Evolutionary conservation across 2,329 filamentous ascomycete species (phyloP), one percentile per base, ranked within the genome.

Genomic region (Pestalotiopsis sp.): DNA sequence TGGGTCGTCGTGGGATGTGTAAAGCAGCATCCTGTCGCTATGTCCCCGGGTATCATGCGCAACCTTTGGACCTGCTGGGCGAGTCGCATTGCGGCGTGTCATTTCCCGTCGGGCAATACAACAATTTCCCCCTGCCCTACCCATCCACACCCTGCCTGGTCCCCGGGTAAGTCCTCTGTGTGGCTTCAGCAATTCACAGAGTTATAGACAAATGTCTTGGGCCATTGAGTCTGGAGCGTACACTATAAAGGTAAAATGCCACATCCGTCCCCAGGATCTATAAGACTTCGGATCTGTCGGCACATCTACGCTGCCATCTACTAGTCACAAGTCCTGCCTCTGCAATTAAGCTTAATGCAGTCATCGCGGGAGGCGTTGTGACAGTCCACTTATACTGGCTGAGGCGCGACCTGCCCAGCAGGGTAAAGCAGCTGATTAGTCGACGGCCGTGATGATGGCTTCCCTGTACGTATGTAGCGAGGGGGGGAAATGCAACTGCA

Each of bases 341-440:
- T 59, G 45, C 59, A 39, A 62, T 38, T 62, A 62, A 62, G 59
- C 59, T 62, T 39, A 62, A 62, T 39, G 59, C 31, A 39, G 59
- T 27, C 36, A 20, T 36, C 36, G 59, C 25, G 59, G 59, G 25
- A 62, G 59, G 59, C 31, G 59, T 62, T 36, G 25, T 62, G 59
- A 20, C 27, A 62, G 59, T 52, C 45, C 45, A 52, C 45, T 52
- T 52, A 52, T n/a, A 52, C 45, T 52, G 45, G 17, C 45, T n/a
- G 57, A 59, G 17, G 36, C 31, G n/a, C 59, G 59, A 62, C 59
- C 59, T 62, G 59, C 59, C 36, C 31, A 41, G 27, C 59, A 36
- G 25, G 57, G 57, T 59, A 59, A 59, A 27, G 23, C 57, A 59
- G 27, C 45, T 52, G 45, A 52, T 52, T 52, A 52, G 45, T 52